Evolutionary conservation across 768 basidiomycete genomes (phyloP), one percentile per base, ranked within the genome.

Genomic region (Dentipellis fragilis): DNA sequence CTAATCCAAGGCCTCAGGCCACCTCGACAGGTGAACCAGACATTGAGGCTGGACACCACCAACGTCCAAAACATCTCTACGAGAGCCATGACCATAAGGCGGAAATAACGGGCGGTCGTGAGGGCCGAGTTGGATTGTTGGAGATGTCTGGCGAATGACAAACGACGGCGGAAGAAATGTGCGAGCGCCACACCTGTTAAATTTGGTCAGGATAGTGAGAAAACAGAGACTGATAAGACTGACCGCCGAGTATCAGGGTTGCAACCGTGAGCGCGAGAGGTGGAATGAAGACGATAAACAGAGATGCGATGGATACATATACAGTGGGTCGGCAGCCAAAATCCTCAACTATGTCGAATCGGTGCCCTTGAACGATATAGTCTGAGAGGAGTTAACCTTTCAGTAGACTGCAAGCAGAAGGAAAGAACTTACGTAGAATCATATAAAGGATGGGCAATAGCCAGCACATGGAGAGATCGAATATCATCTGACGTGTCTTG

Each of bases 191-290:
- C 57, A n/a, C 48, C 71, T 72, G 22, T 2, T 40, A 19, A 8
- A 38, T 22, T 6, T 17, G 21, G n/a, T 34, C 16, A 52, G n/a
- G n/a, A n/a, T n/a, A n/a, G n/a, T n/a, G n/a, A n/a, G n/a, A n/a
- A n/a, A n/a, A 38, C 1, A 17, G 10, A 12, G 19, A 12, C 4
- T 12, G 4, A 10, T n/a, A 42, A 42, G 40, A 1, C 73, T 34
- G 65, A 79, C 76, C 73, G 54, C 70, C 72, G 52, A 72, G 72
- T 38, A 72, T 59, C 51, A 80, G 66, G 21, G 78, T 69, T 45
- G 71, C 59, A 56, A 65, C 61, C 59, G 74, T 73, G 22, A 63
- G n/a, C n/a, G n/a, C n/a, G n/a, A n/a, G n/a, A n/a, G n/a, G n/a
- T n/a, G n/a, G n/a, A n/a, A 21, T 4, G 9, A 52, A 64, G 4